Conservation (phyloP, 345 rosid species). For the Schrenkiella parvula region DNA sequence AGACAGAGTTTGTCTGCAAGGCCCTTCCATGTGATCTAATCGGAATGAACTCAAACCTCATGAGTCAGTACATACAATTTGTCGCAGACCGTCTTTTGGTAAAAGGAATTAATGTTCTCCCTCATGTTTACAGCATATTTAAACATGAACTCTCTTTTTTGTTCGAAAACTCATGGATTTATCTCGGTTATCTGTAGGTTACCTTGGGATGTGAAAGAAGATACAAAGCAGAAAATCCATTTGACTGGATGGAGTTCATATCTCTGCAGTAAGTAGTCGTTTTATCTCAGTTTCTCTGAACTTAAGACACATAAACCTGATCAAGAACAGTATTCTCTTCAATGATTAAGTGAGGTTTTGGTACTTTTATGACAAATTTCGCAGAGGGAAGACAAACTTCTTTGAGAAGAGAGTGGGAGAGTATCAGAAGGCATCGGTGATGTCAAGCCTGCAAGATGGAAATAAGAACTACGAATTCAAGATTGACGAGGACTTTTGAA, state of each 20-base stretch:
- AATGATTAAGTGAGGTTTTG: slow-evolving; percentile 6
- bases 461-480: slow-evolving; percentile 64
- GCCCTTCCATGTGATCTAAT: slow-evolving; percentile 88
- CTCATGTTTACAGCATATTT: neutral
- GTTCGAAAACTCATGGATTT: neutral
- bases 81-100: slow-evolving; percentile 92
- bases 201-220: slow-evolving; percentile 62
- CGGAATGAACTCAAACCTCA: slow-evolving; percentile 82
- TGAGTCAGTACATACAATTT: slow-evolving; percentile 91
- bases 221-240: slow-evolving; percentile 74
- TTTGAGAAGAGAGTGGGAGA: slow-evolving; percentile 91
- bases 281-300: neutral
- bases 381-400: slow-evolving; percentile 82
- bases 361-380: slow-evolving; percentile 14
- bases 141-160: neutral
- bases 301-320: neutral
- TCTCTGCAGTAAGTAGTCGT: slow-evolving; percentile 71
- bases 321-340: neutral
- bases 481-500: slow-evolving; percentile 67
- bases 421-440: slow-evolving; percentile 87
- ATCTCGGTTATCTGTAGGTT: slow-evolving; percentile 40
- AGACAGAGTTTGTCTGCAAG: slow-evolving; percentile 81
- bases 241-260: slow-evolving; percentile 98
- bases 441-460: slow-evolving; percentile 68
- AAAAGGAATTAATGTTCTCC: neutral